Evolutionary conservation across 164 flowering plant species (phyloP), one percentile per base, ranked within the genome.

Genomic region (Berberis vulgaris): DNA sequence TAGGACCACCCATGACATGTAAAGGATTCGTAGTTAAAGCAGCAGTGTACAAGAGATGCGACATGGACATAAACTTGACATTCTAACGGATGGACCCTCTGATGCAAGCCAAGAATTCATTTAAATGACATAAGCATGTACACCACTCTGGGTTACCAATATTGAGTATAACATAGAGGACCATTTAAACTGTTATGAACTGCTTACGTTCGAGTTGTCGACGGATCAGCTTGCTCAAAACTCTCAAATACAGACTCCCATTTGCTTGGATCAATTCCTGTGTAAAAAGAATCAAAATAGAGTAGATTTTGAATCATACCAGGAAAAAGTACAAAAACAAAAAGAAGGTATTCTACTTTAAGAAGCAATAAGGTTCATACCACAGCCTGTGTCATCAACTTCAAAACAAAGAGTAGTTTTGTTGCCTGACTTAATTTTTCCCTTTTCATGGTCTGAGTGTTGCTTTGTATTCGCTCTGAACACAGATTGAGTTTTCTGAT

Each of bases 161-260:
- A 42, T 50, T 10, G 44, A 40, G 53, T 26, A 26, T 26, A 26
- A 26, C 26, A 26, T 26, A 26, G 0, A 26, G 26, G 26, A 26
- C 26, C 26, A 26, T 26, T 26, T 26, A 26, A 26, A 26, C 26
- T 26, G 26, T 26, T 26, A 26, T 26, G 26, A 26, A 26, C 26
- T 65, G 68, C 92, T 80, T 82, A 94, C 98, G 75, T 76, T 67
- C 98, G 68, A 59, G 98, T 94, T 47, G 97, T 94, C 59, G 98
- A 94, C 52, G 97, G 91, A 70, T 94, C 98, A 26, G 97, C 98
- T 79, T 94, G 98, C 79, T 90, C 98, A 78, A 94, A 94, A 71
- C 98, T 94, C 74, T 94, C 98, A 76, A 94, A 94, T 3, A 94
- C 98, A 40, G 97, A 80, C 61, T 94, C 98, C 98, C 98, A 94